phyloP scores from a whole-genome alignment of 129 eudicot genomes.

The Escallonia herrerae region DNA sequence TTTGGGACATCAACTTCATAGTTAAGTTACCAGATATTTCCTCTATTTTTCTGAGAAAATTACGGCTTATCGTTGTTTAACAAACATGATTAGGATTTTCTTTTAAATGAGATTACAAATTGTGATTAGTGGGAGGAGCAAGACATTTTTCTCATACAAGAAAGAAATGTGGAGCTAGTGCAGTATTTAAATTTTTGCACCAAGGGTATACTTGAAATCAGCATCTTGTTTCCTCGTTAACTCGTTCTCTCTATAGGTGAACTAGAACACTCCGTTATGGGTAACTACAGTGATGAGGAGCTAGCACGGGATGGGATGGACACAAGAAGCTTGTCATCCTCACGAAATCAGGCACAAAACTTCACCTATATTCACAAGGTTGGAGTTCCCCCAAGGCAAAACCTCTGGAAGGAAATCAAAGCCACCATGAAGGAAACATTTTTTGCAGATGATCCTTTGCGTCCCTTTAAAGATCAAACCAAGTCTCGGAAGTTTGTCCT shows the following conservation, averaged over 20 bases:
- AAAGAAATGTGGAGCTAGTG: background rate
- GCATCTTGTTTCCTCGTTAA: slow-evolving; percentile 1
- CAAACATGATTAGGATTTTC: background rate
- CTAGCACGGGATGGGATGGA: slow-evolving; percentile 30
- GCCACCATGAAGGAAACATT: slow-evolving; percentile 58
- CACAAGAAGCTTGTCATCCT: slow-evolving; percentile 22
- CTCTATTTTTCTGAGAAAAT: too few species aligned
- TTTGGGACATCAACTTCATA: background rate
- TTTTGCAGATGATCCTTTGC: slow-evolving; percentile 72
- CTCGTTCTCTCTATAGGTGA: slow-evolving; percentile 10
- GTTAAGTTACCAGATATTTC: too few species aligned
- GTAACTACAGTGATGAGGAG: slow-evolving; percentile 23
- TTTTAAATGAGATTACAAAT: background rate
- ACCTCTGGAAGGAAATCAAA: slow-evolving; percentile 47
- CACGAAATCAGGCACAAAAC: slow-evolving; percentile 15
- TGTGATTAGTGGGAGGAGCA: background rate
- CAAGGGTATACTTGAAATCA: background rate
- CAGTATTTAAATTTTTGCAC: background rate
- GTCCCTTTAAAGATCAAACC: slow-evolving; percentile 68
- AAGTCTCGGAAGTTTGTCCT: slow-evolving; percentile 46
- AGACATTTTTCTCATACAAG: background rate
- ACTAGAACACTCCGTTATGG: slow-evolving; percentile 18
- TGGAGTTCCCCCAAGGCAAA: slow-evolving; percentile 72
- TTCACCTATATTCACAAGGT: slow-evolving; percentile 56
- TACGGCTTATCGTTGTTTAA: too few species aligned